Percentiles rank a stretch among this genome's conserved stretches.
These are phyloP conservation scores for Peronosclerospora sorghi DNA, from an alignment of 352 stramenopile genomes.

Conservation along the genomic window DNA sequence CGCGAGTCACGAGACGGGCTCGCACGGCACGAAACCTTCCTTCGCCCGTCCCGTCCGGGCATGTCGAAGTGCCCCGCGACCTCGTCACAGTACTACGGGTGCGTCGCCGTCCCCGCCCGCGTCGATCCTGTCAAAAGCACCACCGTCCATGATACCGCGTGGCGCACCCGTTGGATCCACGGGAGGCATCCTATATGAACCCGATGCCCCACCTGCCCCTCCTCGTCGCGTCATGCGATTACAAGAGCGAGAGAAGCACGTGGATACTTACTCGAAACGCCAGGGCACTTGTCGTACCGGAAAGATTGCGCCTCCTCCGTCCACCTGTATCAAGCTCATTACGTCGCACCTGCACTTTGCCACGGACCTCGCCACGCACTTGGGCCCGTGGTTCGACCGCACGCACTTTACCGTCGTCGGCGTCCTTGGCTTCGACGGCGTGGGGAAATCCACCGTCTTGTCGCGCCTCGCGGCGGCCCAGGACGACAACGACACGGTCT, in stretches of 20 bases:
- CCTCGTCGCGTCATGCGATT: background rate
- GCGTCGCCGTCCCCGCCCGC: slow-evolving; percentile 2
- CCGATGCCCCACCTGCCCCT: slow-evolving; percentile 5
- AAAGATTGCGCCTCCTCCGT: slow-evolving; percentile 17
- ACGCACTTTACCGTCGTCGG: slow-evolving; percentile 62
- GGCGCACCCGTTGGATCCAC: slow-evolving; percentile 2
- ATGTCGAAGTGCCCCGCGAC: slow-evolving; percentile 13
- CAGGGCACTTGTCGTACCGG: background rate
- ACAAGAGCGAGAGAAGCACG: slow-evolving; percentile 8
- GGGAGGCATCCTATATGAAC: slow-evolving; percentile 16
- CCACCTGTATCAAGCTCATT: slow-evolving; percentile 44
- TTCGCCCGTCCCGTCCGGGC: slow-evolving; percentile 5
- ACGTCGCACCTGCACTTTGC: slow-evolving; percentile 46
- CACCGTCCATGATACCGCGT: slow-evolving; percentile 27
- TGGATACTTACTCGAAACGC: slow-evolving; percentile 12
- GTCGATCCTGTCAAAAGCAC: slow-evolving; percentile 35
- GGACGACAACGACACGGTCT: slow-evolving; percentile 8
- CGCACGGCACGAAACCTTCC: slow-evolving; percentile 5
- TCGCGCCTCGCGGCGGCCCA: slow-evolving; percentile 31
- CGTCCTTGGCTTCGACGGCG: slow-evolving; percentile 48
- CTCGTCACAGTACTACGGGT: slow-evolving; percentile 27
- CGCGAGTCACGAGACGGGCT: slow-evolving; percentile 4
- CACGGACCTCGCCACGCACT: slow-evolving; percentile 40
- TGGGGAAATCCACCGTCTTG: slow-evolving; percentile 63
- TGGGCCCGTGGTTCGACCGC: slow-evolving; percentile 49